phyloP scores from a whole-genome alignment of 352 stramenopile genomes.

The Phytophthora litchii region DNA sequence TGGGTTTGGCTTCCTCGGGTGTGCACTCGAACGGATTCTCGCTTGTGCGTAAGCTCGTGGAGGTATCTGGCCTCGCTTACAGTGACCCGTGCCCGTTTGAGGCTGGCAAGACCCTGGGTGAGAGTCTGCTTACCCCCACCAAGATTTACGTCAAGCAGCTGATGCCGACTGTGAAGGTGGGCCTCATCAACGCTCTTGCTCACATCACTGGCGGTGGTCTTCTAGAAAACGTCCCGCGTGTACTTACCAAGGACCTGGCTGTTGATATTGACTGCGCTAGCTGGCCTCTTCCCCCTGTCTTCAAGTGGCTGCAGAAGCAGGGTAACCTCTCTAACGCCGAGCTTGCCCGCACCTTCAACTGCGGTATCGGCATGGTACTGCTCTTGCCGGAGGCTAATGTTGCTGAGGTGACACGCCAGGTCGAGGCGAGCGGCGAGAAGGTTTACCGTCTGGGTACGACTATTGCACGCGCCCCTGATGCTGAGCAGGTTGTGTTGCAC shows the following conservation, averaged over 20 bases:
- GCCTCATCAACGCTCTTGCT: conserved; percentile 92
- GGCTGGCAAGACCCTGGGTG: conserved; percentile 88
- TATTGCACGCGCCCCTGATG: conserved; percentile 49
- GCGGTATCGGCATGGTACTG: conserved; percentile 98
- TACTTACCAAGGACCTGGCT: conserved; percentile 91
- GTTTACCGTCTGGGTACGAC: conserved; percentile 92
- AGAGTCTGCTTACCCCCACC: conserved; percentile 96
- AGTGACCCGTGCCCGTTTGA: conserved; percentile 81
- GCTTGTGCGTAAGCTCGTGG: conserved; percentile 96
- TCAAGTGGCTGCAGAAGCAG: conserved; percentile 97
- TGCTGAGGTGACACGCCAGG: conserved; percentile 81
- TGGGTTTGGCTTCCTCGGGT: conserved; percentile 95
- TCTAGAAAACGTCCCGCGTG: conserved; percentile 98
- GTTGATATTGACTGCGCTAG: conserved; percentile 92
- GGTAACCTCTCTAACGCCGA: conserved; percentile 94
- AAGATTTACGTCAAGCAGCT: conserved; percentile 98
- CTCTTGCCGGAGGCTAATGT: conserved; percentile 92
- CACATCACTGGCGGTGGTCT: conserved; percentile 99
- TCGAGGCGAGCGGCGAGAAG: conserved; percentile 88
- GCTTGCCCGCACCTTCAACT: conserved; percentile 99
- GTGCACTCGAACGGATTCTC: conserved; percentile 99
- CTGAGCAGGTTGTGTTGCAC: conserved; percentile 88
- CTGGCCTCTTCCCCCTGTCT: conserved; percentile 95
- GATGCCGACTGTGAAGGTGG: conserved; percentile 78
- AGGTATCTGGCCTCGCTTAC: conserved; percentile 88